Evolutionary conservation across 2,329 filamentous ascomycete species (phyloP), one percentile per base, ranked within the genome.

Genomic region (Arachnomyces sp.): DNA sequence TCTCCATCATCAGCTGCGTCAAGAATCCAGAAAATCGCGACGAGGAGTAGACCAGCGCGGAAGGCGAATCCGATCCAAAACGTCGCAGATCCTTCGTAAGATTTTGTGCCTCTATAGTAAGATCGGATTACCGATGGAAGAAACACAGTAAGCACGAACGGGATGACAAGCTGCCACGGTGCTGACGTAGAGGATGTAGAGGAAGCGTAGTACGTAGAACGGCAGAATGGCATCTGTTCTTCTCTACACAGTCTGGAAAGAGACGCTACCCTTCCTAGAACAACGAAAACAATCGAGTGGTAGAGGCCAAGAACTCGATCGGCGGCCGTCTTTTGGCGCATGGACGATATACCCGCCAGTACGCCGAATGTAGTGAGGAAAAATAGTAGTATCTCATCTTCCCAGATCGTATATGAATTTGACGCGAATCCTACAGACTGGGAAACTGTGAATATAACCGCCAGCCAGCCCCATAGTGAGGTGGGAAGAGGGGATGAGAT

Each of bases 371-470:
- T 92, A 2, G 80, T 79, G 43, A 95, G 77, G 66, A 96, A 90
- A 67, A 94, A 95, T 3, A 95, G 72, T 3, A 95, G 74, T 41
- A 95, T 95, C 11, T 87, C 85, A 56, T 98, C 92, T 66, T 98
- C 92, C 89, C 92, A 98, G 50, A 98, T 95, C 0, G 90, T 96
- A 65, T 89, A 98, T 0, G 92, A 98, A 65, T 98, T 98, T 3
- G 92, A 92, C 0, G 90, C 90, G 60, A 96, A 98, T 6, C 92
- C 90, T 38, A 86, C 70, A n/a, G 88, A 93, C 56, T 95, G 86
- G 45, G 84, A 80, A n/a, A 88, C 61, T 0, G 88, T 88, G 51
- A 94, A 87, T 11, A 89, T 60, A 17, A 86, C 69, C 4, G 86
- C 82, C 44, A 94, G 69, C 81, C 86, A 90, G n/a, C 87, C 84